Base-by-base conservation (phyloP, 805 yeast species). In the Candida tallmaniae region DNA sequence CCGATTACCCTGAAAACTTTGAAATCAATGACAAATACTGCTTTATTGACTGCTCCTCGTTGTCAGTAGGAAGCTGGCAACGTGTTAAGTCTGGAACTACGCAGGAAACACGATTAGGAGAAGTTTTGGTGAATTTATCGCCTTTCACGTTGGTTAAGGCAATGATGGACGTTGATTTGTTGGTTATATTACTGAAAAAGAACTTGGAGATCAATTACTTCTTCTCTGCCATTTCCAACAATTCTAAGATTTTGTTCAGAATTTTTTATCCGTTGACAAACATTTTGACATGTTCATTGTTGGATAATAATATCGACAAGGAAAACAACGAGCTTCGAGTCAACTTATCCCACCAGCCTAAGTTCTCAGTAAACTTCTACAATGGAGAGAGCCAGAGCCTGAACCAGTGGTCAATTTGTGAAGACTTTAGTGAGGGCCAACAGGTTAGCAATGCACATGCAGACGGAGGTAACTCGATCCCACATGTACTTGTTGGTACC, bases 51-150 rank as follows among this genome's bases (percentile, higher is more conserved):
- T 73, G 83, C 43, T 65, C 73, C 28, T 77, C 85, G 7, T 65
- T 83, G 7, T 74, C 83, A 0, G 89, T 83, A 17, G 93, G 93
- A 0, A 68, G 80, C 23, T 84, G 94, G 94, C 88, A 83, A 56
- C 62, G 94, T 45, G 72, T 81, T 42, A 78, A 78, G 51, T 71
- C 81, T 23, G 93, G 93, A 1, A 64, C 69, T 36, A 60, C 60
- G 39, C 57, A 60, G 34, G 61, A 58, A 68, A 26, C 46, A 48
- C 35, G 59, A 32, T 41, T 80, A 16, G 62, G 63, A 32, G 67
- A 62, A 31, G 58, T 79, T 27, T 69, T 74, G 18, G 41, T 56
- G n/a, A 83, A 83, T 46, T 55, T 84, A 20, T 77, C 87, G 0
- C 94, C 94, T 3, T 69, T 70, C 38, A 70, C 82, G 7, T 58